Conservation (phyloP, 768 basidiomycete species). For the Xerocomus brunneocitrinus region DNA sequence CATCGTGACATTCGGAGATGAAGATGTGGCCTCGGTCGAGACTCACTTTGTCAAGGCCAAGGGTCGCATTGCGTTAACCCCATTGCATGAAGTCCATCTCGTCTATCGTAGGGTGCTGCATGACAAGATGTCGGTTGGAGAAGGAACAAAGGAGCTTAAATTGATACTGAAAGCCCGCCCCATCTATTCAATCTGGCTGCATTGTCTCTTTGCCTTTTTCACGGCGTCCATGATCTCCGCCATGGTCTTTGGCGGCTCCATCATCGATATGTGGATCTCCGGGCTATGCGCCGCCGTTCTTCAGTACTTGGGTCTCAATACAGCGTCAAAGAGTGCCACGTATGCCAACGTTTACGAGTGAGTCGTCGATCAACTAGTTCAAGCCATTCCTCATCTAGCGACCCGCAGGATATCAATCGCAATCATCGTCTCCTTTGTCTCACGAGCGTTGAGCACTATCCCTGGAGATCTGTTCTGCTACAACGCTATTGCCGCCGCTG, state of each 20-base stretch:
- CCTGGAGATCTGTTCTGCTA: conserved; percentile 80
- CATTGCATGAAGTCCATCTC: conserved; percentile 75
- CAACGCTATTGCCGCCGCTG: conserved; percentile 83
- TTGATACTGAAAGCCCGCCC: conserved; percentile 58
- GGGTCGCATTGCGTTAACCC: conserved; percentile 76
- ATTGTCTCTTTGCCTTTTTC: conserved; percentile 73
- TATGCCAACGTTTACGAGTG: conserved; percentile 97
- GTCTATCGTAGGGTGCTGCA: conserved; percentile 86
- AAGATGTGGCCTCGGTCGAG: conserved; percentile 64
- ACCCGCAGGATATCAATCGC: conserved; percentile 69
- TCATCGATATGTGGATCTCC: conserved; percentile 80
- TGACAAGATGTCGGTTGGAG: conserved; percentile 70
- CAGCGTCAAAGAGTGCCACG: conserved; percentile 80
- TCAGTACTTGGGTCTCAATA: conserved; percentile 76
- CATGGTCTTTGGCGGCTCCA: conserved; percentile 75
- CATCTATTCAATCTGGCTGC: conserved; percentile 59
- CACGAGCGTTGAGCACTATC: conserved; percentile 73
- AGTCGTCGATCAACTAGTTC: conserved; percentile 37
- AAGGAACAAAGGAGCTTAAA: conserved; percentile 66
- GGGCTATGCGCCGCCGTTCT: conserved; percentile 64
- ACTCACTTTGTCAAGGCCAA: conserved; percentile 84
- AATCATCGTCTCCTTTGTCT: conserved; percentile 79
- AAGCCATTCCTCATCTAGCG: neutral
- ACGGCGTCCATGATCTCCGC: conserved; percentile 80
- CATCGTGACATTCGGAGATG: conserved; percentile 80